phyloP scores from a whole-genome alignment of 768 basidiomycete genomes.

The Boletus sp. region DNA sequence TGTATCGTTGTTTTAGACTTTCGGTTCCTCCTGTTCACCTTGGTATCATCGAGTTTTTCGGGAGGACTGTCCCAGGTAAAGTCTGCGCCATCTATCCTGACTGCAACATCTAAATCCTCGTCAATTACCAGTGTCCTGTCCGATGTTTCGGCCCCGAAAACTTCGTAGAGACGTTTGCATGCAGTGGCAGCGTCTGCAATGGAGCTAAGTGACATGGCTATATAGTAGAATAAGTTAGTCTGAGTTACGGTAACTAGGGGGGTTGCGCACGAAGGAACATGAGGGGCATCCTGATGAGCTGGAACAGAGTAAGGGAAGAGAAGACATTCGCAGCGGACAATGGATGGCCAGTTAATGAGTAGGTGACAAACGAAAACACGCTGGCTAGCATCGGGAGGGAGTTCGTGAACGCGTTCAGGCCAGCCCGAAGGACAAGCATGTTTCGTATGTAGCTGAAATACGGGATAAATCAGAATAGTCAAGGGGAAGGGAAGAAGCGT shows the following conservation, averaged over 20 bases:
- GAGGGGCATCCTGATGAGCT: slow-evolving; percentile 75
- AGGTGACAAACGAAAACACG: slow-evolving; percentile 74
- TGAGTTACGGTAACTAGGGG: neutral
- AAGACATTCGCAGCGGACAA: slow-evolving; percentile 76
- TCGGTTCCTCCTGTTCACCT: slow-evolving; percentile 16
- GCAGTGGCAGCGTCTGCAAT: slow-evolving; percentile 86
- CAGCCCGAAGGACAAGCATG: slow-evolving; percentile 63
- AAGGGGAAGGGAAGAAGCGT: slow-evolving; percentile 16
- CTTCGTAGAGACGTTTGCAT: slow-evolving; percentile 66
- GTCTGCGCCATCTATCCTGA: slow-evolving; percentile 64
- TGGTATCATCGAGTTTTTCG: slow-evolving; percentile 40
- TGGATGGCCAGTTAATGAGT: slow-evolving; percentile 66
- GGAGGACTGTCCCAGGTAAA: slow-evolving; percentile 89
- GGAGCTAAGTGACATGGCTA: slow-evolving; percentile 70
- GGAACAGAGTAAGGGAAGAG: slow-evolving; percentile 83
- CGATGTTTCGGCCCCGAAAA: slow-evolving; percentile 82
- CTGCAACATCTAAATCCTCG: slow-evolving; percentile 53
- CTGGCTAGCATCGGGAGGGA: slow-evolving; percentile 77
- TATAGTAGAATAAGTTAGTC: neutral
- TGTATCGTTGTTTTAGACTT: slow-evolving; percentile 15
- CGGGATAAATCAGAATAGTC: neutral
- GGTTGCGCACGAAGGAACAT: slow-evolving; percentile 57
- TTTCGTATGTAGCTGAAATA: slow-evolving; percentile 57
- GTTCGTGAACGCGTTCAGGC: slow-evolving; percentile 65
- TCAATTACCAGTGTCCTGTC: slow-evolving; percentile 58